Percentiles rank a stretch among this genome's conserved stretches.
phyloP scores from a whole-genome alignment of 2,329 filamentous ascomycete species.

The Neopestalotiopsis rosae region DNA sequence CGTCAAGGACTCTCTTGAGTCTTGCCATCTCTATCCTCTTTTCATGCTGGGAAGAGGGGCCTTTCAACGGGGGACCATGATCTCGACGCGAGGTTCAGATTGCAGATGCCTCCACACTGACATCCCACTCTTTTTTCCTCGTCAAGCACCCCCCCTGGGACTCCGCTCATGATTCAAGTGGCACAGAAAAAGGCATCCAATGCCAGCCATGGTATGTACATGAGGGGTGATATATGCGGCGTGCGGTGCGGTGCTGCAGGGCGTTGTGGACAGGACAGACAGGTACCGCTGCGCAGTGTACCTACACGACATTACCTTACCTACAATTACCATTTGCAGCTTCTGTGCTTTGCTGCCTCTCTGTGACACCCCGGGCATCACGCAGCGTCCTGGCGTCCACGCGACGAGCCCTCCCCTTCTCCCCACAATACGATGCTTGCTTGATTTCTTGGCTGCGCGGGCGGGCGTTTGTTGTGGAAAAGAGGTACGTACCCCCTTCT shows the following conservation, averaged over 20 bases:
- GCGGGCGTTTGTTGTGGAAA: neutral
- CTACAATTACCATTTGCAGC: neutral
- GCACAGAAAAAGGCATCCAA: neutral
- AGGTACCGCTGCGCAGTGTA: constrained; percentile 1
- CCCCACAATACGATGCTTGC: constrained; percentile 16
- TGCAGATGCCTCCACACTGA: constrained; percentile 10
- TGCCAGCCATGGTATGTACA: neutral
- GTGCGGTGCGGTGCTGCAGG: neutral
- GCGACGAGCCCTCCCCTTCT: constrained; percentile 6
- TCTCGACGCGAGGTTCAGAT: constrained; percentile 5
- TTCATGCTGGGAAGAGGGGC: neutral
- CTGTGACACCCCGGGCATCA: neutral
- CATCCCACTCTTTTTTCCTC: neutral
- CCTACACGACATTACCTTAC: neutral
- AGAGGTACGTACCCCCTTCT: neutral
- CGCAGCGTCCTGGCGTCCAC: constrained; percentile 10
- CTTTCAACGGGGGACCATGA: constrained; percentile 1
- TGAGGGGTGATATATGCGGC: constrained; percentile 2
- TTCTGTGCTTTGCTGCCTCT: neutral
- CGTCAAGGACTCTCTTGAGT: neutral
- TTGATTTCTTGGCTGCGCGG: neutral
- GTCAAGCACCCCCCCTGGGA: neutral
- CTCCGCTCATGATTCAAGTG: constrained; percentile 4
- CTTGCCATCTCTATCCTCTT: neutral
- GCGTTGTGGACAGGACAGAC: neutral